These are phyloP conservation scores for Staphylotrichum longicolle DNA, from an alignment of 495 filamentous ascomycete species.

Conservation along the genomic window DNA sequence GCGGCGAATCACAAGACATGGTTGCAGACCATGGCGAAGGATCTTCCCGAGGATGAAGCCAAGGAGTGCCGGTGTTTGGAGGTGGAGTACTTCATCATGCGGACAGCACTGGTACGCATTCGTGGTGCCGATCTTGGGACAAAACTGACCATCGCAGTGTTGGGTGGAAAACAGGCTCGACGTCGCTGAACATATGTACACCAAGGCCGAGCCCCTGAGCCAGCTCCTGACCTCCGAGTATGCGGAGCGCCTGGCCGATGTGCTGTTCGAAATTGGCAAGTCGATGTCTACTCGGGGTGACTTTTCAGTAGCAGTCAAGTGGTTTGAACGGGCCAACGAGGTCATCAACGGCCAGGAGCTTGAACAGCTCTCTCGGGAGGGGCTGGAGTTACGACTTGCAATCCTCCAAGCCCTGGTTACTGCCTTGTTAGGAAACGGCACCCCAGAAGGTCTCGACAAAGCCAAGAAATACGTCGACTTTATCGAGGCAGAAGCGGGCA, in stretches of 20 bases:
- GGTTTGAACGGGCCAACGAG: conserved; percentile 70
- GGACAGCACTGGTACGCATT: conserved; percentile 63
- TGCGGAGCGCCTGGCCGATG: conserved; percentile 66
- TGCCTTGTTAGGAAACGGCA: conserved; percentile 48
- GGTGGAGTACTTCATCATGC: conserved; percentile 67
- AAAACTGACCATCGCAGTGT: conserved; percentile 47
- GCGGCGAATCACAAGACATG: conserved; percentile 62
- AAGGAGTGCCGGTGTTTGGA: conserved; percentile 44
- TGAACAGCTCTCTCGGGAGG: conserved; percentile 56
- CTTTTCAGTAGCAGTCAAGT: conserved; percentile 58
- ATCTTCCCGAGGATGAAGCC: conserved; percentile 31
- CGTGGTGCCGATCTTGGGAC: neutral
- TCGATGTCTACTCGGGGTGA: conserved; percentile 53
- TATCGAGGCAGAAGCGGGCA: conserved; percentile 59
- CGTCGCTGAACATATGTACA: conserved; percentile 75
- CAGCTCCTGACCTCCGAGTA: conserved; percentile 46
- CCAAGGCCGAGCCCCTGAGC: conserved; percentile 48
- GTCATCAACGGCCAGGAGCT: conserved; percentile 56
- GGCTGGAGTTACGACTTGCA: conserved; percentile 61
- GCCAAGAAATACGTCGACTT: conserved; percentile 58
- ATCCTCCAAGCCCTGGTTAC: conserved; percentile 63
- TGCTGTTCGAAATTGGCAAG: conserved; percentile 70
- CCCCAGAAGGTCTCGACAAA: conserved; percentile 45
- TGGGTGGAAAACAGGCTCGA: conserved; percentile 69
- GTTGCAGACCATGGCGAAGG: conserved; percentile 43